phyloP scores from a whole-genome alignment of 305 asterid species.

The Rubia occidens region DNA sequence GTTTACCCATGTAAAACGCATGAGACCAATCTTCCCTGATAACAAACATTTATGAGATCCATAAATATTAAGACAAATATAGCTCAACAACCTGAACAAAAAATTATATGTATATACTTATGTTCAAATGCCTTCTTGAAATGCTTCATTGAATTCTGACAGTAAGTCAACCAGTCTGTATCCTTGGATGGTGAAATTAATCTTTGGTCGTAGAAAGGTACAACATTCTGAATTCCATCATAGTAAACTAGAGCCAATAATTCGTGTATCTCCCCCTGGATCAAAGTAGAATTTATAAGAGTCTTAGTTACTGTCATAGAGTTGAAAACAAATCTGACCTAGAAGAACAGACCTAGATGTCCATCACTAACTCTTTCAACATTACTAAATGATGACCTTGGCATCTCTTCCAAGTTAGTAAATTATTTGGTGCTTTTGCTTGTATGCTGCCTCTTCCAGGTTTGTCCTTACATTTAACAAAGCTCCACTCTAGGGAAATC shows the following conservation, averaged over 20 bases:
- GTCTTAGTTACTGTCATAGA: neutral
- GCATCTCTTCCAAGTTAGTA: neutral
- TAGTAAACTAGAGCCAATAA: constrained; percentile 89
- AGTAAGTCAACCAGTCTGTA: constrained; percentile 69
- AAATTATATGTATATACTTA: constrained; percentile 38
- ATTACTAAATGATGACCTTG: neutral
- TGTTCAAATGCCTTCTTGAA: constrained; percentile 82
- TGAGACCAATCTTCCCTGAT: constrained; percentile 98
- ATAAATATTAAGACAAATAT: constrained; percentile 22
- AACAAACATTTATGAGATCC: constrained; percentile 22
- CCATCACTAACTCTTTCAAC: neutral
- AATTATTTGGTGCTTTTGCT: neutral
- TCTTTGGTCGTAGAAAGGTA: constrained; percentile 95
- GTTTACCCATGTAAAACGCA: constrained; percentile 91
- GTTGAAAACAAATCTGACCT: neutral
- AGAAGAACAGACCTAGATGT: constrained; percentile 2
- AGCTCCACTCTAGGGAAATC: neutral
- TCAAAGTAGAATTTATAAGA: constrained; percentile 20
- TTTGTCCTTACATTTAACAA: neutral
- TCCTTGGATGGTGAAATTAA: constrained; percentile 57
- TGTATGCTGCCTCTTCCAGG: neutral
- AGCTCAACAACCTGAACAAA: constrained; percentile 22
- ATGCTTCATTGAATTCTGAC: constrained; percentile 86
- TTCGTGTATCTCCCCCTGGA: constrained; percentile 97
- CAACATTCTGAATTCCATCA: constrained; percentile 97